phyloP scores from a whole-genome alignment of 257 asterid species.

The Knoxia roxburghii region DNA sequence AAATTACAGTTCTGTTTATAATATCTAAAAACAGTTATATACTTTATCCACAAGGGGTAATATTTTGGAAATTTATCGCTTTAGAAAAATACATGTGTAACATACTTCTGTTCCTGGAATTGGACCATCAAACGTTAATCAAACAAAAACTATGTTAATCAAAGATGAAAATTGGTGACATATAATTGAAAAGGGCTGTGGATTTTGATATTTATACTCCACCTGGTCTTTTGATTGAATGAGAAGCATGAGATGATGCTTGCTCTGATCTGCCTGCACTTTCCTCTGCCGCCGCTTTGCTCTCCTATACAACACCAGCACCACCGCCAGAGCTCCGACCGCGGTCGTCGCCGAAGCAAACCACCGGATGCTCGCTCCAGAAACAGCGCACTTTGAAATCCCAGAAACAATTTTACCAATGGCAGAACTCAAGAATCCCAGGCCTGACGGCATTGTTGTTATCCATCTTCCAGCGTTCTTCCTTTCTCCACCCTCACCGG shows the following conservation, averaged over 20 bases:
- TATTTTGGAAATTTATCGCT: too few species aligned
- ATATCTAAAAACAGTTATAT: too few species aligned
- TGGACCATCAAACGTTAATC: too few species aligned
- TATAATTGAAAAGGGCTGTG: too few species aligned
- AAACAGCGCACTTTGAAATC: conserved; percentile 21
- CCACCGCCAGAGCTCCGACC: conserved; percentile 30
- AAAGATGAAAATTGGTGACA: too few species aligned
- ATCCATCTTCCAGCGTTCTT: conserved; percentile 18
- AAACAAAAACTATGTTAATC: too few species aligned
- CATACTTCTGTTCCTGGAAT: too few species aligned
- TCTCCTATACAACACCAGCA: conserved; percentile 28
- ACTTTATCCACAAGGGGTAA: too few species aligned
- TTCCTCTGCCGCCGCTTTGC: conserved; percentile 36
- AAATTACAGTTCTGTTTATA: background rate
- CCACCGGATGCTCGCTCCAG: conserved; percentile 26
- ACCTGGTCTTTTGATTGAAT: conserved; percentile 58
- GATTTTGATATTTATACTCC: too few species aligned
- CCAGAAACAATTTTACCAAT: conserved; percentile 17
- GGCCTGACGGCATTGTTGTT: conserved; percentile 11
- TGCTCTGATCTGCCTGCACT: conserved; percentile 22
- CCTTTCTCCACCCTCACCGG: conserved; percentile 12
- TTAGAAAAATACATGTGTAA: too few species aligned
- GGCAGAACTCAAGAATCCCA: conserved; percentile 23
- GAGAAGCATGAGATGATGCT: conserved; percentile 32
- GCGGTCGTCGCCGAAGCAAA: conserved; percentile 39